Evolutionary conservation across 164 flowering plant genomes (phyloP).

Genomic region (Kingdonia uniflora): DNA sequence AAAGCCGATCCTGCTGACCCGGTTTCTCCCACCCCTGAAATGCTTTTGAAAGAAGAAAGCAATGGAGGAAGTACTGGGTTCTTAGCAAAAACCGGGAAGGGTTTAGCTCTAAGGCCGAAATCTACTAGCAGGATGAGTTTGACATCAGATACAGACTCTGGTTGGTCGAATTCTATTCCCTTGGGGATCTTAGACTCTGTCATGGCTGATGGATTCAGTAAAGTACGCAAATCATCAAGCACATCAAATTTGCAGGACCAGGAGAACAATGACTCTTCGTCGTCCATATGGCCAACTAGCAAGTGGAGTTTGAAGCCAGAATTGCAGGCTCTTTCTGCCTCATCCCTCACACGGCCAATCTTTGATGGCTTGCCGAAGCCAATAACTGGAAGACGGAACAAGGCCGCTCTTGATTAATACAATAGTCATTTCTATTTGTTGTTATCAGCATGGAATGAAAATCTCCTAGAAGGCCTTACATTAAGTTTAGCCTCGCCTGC

Average conservation of each 20-base stretch:
- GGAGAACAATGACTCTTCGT: slow-evolving; percentile 27
- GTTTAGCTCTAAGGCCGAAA: slow-evolving; percentile 63
- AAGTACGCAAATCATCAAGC: slow-evolving; percentile 46
- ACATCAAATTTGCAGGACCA: slow-evolving; percentile 59
- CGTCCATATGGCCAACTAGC: slow-evolving; percentile 45
- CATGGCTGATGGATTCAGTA: slow-evolving; percentile 37
- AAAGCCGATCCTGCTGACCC: slow-evolving; percentile 34
- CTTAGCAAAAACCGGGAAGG: slow-evolving; percentile 48
- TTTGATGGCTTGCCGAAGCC: slow-evolving; percentile 80
- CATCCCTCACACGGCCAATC: slow-evolving; percentile 46
- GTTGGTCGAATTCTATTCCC: slow-evolving; percentile 20
- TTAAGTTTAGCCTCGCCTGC: no score
- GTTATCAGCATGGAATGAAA: no score
- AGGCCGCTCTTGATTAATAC: slow-evolving; percentile 69
- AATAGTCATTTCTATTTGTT: no score
- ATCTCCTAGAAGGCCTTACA: no score
- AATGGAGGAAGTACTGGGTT: slow-evolving; percentile 29
- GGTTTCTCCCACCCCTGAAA: slow-evolving; percentile 27
- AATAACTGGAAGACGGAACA: slow-evolving; percentile 42
- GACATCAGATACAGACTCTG: slow-evolving; percentile 29
- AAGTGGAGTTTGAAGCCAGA: slow-evolving; percentile 70
- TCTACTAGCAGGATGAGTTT: slow-evolving; percentile 29
- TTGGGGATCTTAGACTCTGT: slow-evolving; percentile 30
- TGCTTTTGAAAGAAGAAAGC: slow-evolving; percentile 48
- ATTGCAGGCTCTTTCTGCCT: slow-evolving; percentile 8